Evolutionary conservation across 768 basidiomycete genomes (phyloP), one percentile per base, ranked within the genome.

Genomic region (Pleurotus ostreatus): DNA sequence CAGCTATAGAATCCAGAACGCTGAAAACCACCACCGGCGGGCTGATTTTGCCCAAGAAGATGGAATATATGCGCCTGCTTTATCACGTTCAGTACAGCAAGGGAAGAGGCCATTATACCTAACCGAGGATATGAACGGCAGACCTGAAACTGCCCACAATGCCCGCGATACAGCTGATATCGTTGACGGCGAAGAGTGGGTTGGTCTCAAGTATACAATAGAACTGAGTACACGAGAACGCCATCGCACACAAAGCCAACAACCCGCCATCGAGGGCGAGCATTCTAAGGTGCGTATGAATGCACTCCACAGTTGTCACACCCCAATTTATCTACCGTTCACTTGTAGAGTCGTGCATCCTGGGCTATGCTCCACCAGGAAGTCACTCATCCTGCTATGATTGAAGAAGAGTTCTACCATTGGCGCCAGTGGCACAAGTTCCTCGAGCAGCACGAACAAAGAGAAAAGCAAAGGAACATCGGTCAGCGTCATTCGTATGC

Each of bases 361-460:
- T 78, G 78, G 76, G 74, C 71, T 0, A 71, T 71, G 6, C 65
- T 77, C 23, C 76, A 73, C 59, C 65, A 65, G 53, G 74, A 72
- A 2, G 65, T 59, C 3, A 62, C 74, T 12, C 69, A 75, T 55
- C 74, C 77, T 0, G 69, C 65, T 54, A 69, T 68, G 55, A 73
- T 72, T 55, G 74, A 76, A 55, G 69, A 75, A 55, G 74, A 74
- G 49, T 79, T 72, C 49, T 66, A 67, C 39, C 69, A 70, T 39
- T 79, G 77, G 77, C 71, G 70, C 60, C 71, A 71, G 52, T 79
- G 77, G 77, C 77, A 77, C 57, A 64, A 66, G n/a, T 70, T 65
- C 52, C 67, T 79, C 18, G 77, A 78, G 47, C 68, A 62, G 2
- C 67, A 70, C 57, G 73, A 75, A 46, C 68, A 71, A 49, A 66